Conservation (phyloP, 1,284 basidiomycete genomes). For the Lignosus rhinocerotis region DNA sequence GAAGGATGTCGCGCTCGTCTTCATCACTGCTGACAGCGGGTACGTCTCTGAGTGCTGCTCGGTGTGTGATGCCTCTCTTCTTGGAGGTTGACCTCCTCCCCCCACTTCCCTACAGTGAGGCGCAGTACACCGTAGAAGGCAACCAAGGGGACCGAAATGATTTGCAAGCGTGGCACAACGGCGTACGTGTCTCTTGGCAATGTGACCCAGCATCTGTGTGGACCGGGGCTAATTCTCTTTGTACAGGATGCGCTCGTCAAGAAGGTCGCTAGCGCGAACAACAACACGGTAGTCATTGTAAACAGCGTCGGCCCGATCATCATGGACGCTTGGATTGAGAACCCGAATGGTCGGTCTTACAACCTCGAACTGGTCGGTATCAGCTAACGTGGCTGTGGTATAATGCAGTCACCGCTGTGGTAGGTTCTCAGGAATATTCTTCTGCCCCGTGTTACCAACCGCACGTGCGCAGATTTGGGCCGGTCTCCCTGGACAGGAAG, state of each 20-base stretch:
- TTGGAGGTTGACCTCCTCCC: constrained; percentile 29
- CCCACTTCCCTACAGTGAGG: constrained; percentile 51
- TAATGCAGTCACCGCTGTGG: constrained; percentile 27
- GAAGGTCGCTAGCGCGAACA: constrained; percentile 35
- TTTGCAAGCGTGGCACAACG: constrained; percentile 67
- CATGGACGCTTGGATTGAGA: constrained; percentile 50
- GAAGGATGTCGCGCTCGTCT: constrained; percentile 30
- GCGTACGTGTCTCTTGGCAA: constrained; percentile 41
- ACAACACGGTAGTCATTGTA: constrained; percentile 58
- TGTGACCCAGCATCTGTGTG: constrained; percentile 14
- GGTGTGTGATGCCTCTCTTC: too few species aligned
- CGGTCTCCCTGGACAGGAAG: constrained; percentile 50
- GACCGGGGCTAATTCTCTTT: neutral
- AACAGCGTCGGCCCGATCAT: constrained; percentile 51
- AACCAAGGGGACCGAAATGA: constrained; percentile 71
- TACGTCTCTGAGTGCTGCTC: neutral
- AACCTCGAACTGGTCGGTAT: neutral
- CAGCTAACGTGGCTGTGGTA: neutral
- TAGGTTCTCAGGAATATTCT: neutral
- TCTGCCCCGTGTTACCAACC: neutral
- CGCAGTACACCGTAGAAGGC: constrained; percentile 62
- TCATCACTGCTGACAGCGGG: constrained; percentile 25
- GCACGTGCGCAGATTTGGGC: constrained; percentile 23
- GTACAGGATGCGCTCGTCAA: constrained; percentile 36
- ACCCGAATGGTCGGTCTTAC: constrained; percentile 34